These are phyloP conservation scores for Tuber microsphaerosporum DNA, from an alignment of 495 filamentous ascomycete genomes.

Conservation along the genomic window DNA sequence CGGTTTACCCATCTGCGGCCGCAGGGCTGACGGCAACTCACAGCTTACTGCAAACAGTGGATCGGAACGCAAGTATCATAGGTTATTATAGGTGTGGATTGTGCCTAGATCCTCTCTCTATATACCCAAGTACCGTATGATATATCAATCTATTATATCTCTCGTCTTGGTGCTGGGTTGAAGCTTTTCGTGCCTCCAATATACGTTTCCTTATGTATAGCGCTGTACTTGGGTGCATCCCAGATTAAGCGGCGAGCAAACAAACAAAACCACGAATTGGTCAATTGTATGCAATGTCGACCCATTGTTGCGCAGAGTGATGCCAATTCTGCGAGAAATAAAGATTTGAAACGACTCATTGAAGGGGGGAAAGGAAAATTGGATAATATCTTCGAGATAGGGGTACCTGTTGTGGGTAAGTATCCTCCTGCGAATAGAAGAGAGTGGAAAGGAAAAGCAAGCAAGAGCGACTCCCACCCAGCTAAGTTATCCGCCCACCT, in stretches of 20 bases:
- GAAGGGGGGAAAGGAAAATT: background rate
- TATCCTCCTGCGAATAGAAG: constrained; percentile 1
- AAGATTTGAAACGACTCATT: background rate
- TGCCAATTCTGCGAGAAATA: background rate
- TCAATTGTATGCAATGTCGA: background rate
- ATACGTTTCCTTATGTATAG: no score
- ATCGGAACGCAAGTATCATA: constrained; percentile 14
- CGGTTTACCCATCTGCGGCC: constrained; percentile 16
- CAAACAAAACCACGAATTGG: constrained; percentile 21
- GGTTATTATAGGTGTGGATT: constrained; percentile 18
- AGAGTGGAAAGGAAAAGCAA: constrained; percentile 14
- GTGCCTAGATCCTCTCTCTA: constrained; percentile 14
- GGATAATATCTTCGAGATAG: background rate
- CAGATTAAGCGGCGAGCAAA: constrained; percentile 14
- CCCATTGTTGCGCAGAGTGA: background rate
- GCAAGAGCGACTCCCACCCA: constrained; percentile 4
- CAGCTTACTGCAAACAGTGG: constrained; percentile 31
- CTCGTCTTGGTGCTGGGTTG: constrained; percentile 12
- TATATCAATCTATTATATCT: background rate
- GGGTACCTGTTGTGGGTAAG: background rate
- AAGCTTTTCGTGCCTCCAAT: no score
- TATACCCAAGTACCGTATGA: background rate
- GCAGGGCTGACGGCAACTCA: constrained; percentile 32
- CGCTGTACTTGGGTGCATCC: background rate
- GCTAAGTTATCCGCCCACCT: background rate